Evolutionary conservation across 2,329 filamentous ascomycete genomes (phyloP).

Genomic region (Byssochlamys sp.): DNA sequence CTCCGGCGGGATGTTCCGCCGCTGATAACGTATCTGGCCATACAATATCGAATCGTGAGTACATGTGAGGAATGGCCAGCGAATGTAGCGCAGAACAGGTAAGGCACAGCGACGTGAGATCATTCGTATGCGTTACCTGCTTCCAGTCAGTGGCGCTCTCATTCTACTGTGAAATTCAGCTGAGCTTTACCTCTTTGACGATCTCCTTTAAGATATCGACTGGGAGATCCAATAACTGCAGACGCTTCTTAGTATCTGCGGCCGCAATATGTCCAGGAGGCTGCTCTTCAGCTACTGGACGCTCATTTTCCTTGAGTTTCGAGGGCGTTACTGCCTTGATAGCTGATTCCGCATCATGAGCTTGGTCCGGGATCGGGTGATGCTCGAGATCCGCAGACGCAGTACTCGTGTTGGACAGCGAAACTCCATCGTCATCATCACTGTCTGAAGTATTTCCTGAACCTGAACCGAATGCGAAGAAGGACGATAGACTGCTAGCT

Average conservation of each 20-base stretch:
- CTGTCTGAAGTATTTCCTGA: neutral
- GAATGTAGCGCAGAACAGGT: conserved; percentile 69
- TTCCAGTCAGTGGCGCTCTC: neutral
- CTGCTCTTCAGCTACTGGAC: neutral
- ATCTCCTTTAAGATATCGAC: conserved; percentile 70
- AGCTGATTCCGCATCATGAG: neutral
- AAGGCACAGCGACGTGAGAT: conserved; percentile 66
- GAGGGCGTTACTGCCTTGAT: neutral
- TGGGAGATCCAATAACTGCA: conserved; percentile 64
- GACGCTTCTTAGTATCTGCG: conserved; percentile 27
- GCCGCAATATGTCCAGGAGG: neutral
- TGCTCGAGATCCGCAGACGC: neutral
- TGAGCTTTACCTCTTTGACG: conserved; percentile 56
- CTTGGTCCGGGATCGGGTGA: neutral
- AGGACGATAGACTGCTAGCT: neutral
- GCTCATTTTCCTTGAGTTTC: neutral
- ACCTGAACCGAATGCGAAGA: neutral
- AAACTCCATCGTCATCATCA: neutral
- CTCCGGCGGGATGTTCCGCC: conserved; percentile 58
- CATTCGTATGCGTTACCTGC: conserved; percentile 70
- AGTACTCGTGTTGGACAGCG: neutral
- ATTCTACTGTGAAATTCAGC: conserved; percentile 9
- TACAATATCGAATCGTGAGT: conserved; percentile 77
- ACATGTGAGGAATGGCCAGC: conserved; percentile 68
- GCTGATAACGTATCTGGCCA: conserved; percentile 66